These are phyloP conservation scores for Petrea volubilis DNA, from an alignment of 257 asterid genomes.

Conservation along the genomic window DNA sequence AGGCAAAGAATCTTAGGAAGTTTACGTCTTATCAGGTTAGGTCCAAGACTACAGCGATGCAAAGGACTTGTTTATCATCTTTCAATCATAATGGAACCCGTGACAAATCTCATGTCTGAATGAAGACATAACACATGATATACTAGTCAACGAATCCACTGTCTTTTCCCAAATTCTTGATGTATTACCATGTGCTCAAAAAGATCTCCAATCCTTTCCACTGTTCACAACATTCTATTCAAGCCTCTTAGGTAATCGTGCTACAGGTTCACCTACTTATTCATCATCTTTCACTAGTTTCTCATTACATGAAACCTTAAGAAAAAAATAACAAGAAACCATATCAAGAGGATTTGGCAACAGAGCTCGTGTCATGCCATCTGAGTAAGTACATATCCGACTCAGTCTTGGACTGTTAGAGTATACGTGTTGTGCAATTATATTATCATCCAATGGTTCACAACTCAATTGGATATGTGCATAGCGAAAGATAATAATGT, in stretches of 20 bases:
- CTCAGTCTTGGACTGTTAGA: too few species aligned
- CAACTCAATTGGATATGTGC: too few species aligned
- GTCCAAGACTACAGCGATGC: conserved; percentile 14
- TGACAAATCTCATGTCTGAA: conserved; percentile 31
- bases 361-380: too few species aligned
- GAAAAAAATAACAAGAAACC: background rate
- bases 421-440: too few species aligned
- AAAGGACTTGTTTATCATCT: conserved; percentile 25
- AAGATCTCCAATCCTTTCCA: background rate
- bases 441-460: too few species aligned
- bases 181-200: background rate
- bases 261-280: background rate
- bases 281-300: background rate
- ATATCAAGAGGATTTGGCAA: background rate
- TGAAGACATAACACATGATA: conserved; percentile 25
- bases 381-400: too few species aligned
- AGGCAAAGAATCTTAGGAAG: conserved; percentile 19
- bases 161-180: background rate
- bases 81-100: conserved; percentile 26
- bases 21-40: background rate
- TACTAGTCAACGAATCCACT: background rate
- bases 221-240: background rate
- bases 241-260: background rate
- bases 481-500: too few species aligned
- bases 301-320: background rate